A percentile compares a stretch with the other conserved stretches of the same genome.
Evolutionary conservation across 306 rosid species (phyloP).

Genomic region (Dryas alaskensis): DNA sequence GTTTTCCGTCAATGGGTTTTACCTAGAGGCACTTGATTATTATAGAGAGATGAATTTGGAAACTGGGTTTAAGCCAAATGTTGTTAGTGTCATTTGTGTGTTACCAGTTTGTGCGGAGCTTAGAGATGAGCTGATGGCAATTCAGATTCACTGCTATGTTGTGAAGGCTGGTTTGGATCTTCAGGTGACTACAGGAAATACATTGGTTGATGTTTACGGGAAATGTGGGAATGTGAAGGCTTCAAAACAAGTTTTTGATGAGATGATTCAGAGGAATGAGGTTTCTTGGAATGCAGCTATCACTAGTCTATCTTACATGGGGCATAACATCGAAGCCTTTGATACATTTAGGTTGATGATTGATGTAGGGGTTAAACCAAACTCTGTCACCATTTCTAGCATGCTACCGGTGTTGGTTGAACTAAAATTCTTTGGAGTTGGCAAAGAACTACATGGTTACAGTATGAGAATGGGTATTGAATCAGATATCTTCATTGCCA

Average conservation of each 20-base stretch:
- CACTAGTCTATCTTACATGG: constrained; percentile 59
- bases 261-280: constrained; percentile 59
- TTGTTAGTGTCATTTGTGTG: constrained; percentile 55
- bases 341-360: constrained; percentile 61
- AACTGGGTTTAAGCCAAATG: constrained; percentile 44
- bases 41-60: constrained; percentile 46
- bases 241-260: constrained; percentile 59
- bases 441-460: constrained; percentile 70
- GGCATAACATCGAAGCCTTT: constrained; percentile 45
- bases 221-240: constrained; percentile 66
- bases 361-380: constrained; percentile 50
- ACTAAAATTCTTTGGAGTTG: constrained; percentile 46
- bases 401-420: constrained; percentile 72
- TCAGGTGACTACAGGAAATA: constrained; percentile 56
- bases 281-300: constrained; percentile 87
- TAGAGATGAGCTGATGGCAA: constrained; percentile 45
- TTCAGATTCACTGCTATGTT: constrained; percentile 60
- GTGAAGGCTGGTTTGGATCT: constrained; percentile 66
- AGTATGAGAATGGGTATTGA: constrained; percentile 53
- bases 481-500: constrained; percentile 59
- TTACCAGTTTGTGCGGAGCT: constrained; percentile 64
- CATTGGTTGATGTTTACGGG: constrained; percentile 75
- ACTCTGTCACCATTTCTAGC: constrained; percentile 66
- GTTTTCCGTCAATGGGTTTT: constrained; percentile 49
- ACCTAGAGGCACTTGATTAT: constrained; percentile 37